Evolutionary conservation across 2,329 filamentous ascomycete species (phyloP).

Genomic region (Keithomyces neogunnii): DNA sequence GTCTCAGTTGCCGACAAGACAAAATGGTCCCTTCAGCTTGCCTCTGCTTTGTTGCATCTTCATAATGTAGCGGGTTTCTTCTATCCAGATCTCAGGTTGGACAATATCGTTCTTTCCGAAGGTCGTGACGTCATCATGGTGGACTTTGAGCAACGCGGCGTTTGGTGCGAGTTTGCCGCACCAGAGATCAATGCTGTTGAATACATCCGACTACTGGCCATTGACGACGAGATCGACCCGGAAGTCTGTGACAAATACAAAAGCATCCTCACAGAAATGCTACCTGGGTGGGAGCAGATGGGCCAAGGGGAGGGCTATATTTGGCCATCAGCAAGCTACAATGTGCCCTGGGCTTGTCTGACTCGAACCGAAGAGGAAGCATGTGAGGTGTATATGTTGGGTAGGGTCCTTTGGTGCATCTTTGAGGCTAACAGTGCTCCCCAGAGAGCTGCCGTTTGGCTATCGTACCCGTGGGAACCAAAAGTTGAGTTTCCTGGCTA

Average conservation of each 20-base stretch:
- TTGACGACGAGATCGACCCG: constrained; percentile 35
- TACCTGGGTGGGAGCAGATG: constrained; percentile 36
- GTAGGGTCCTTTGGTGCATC: constrained; percentile 52
- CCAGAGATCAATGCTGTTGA: constrained; percentile 53
- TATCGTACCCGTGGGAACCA: constrained; percentile 49
- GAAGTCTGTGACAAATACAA: constrained; percentile 32
- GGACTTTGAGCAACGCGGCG: constrained; percentile 55
- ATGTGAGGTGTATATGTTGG: constrained; percentile 55
- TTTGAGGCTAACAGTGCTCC: constrained; percentile 53
- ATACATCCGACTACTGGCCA: constrained; percentile 45
- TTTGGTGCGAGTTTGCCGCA: constrained; percentile 53
- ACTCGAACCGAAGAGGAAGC: constrained; percentile 42
- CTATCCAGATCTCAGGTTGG: constrained; percentile 51
- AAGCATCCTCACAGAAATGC: constrained; percentile 30
- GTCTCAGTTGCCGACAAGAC: constrained; percentile 36
- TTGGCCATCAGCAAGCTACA: constrained; percentile 43
- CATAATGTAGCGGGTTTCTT: constrained; percentile 36
- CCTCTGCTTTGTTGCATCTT: constrained; percentile 42
- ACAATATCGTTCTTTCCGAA: constrained; percentile 48
- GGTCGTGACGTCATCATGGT: constrained; percentile 43
- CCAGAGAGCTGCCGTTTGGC: constrained; percentile 48
- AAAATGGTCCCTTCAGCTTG: constrained; percentile 46
- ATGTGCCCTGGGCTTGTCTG: constrained; percentile 48
- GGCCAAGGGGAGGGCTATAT: constrained; percentile 34
- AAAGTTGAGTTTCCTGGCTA: constrained; percentile 48